Evolutionary conservation across 225 moss, liverwort and hornwort genomes (phyloP).

Genomic region (Pseudoscleropodium purum): DNA sequence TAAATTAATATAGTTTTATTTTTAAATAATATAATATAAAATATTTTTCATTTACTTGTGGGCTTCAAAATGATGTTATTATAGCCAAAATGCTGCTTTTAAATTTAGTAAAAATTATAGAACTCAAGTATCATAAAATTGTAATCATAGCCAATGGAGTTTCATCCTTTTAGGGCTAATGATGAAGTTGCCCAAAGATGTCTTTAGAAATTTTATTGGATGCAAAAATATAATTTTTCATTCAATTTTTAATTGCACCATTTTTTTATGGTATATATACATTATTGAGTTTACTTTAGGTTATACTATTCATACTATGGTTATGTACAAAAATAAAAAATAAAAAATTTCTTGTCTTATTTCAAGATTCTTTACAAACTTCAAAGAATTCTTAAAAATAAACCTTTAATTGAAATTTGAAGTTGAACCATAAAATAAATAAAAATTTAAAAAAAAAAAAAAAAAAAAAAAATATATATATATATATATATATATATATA

Average conservation of each 20-base stretch:
- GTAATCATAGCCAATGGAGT: background rate
- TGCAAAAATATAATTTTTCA: background rate
- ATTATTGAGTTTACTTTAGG: too few relatives aligned
- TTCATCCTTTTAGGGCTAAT: background rate
- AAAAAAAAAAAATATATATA: too few relatives aligned
- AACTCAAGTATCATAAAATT: background rate
- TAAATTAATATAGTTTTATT: background rate
- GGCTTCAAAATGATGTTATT: background rate
- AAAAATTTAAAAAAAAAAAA: too few relatives aligned
- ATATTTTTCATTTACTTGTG: background rate
- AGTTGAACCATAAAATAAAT: background rate
- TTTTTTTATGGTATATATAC: background rate
- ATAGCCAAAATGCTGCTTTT: background rate
- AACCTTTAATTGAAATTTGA: too few relatives aligned
- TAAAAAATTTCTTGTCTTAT: background rate
- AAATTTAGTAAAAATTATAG: background rate
- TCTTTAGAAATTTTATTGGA: background rate
- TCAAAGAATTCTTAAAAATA: background rate
- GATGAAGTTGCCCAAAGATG: background rate
- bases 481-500: too few relatives aligned
- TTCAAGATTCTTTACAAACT: fast-evolving
- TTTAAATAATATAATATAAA: background rate
- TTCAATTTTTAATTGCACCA: background rate
- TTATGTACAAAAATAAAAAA: background rate
- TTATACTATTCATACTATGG: background rate